Evolutionary conservation across 2,329 filamentous ascomycete species (phyloP).

Genomic region (Coniochaeta hoffmannii): DNA sequence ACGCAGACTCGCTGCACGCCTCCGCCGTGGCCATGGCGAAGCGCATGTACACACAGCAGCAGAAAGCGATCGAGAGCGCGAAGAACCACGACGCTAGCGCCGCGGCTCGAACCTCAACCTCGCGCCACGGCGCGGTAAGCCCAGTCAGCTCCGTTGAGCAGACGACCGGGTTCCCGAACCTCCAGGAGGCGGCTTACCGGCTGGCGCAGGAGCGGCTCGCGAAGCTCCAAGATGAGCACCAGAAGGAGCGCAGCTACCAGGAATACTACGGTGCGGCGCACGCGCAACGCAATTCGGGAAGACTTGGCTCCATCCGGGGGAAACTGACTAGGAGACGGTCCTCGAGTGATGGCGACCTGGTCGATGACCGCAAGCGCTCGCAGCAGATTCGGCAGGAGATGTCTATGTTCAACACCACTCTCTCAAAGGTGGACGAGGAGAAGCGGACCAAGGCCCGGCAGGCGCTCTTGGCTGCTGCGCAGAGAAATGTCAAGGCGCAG

Average conservation of each 20-base stretch:
- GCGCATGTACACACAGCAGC: slow-evolving; percentile 70
- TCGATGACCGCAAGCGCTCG: slow-evolving; percentile 55
- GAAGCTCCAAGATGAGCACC: slow-evolving; percentile 67
- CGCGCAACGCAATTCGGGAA: slow-evolving; percentile 26
- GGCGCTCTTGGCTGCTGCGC: slow-evolving; percentile 67
- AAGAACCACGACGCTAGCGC: slow-evolving; percentile 23
- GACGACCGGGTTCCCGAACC: slow-evolving; percentile 47
- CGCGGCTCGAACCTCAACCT: slow-evolving; percentile 18
- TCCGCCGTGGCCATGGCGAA: slow-evolving; percentile 86
- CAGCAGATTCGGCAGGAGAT: slow-evolving; percentile 71
- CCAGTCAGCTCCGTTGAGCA: slow-evolving; percentile 22
- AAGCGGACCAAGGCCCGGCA: slow-evolving; percentile 72
- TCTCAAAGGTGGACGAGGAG: slow-evolving; percentile 62
- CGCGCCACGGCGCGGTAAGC: slow-evolving; percentile 7
- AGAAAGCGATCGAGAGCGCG: slow-evolving; percentile 49
- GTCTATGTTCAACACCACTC: slow-evolving; percentile 63
- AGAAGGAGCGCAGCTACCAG: slow-evolving; percentile 55
- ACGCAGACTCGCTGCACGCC: slow-evolving; percentile 65
- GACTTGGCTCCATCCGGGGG: slow-evolving; percentile 40
- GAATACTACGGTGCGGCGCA: slow-evolving; percentile 64
- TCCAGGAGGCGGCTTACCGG: slow-evolving; percentile 83
- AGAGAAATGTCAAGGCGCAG: slow-evolving; percentile 75
- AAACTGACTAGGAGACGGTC: slow-evolving; percentile 52
- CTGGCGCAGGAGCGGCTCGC: slow-evolving; percentile 77
- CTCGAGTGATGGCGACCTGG: slow-evolving; percentile 57